Base-by-base conservation (phyloP, 2,329 filamentous ascomycete genomes). In the Endoconidiophora polonica region DNA sequence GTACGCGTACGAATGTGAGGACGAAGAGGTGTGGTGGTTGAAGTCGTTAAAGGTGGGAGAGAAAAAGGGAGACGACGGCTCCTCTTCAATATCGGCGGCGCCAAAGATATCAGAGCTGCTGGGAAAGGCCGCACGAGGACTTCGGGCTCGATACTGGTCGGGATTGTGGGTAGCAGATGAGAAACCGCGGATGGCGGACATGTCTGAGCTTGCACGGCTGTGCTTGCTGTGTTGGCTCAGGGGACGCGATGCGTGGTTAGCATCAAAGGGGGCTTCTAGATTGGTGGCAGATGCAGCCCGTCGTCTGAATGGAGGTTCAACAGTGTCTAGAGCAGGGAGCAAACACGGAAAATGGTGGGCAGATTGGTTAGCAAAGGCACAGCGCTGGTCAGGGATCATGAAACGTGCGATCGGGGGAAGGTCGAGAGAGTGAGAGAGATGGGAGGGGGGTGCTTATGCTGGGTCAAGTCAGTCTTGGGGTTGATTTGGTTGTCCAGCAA, bases 171-270 rank as follows among this genome's bases (percentile, higher is more conserved):
- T 65, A 55, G 71, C 66, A 52, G 68, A 68, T 44, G 69, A 64
- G 56, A 72, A 71, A 52, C 71, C 74, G 54, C 72, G 73, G 52
- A 76, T 65, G 43, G 76, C 63, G 46, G 79, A 81, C 56, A 79
- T 72, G 61, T 86, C 81, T 49, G 81, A 85, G 64, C 79, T 84
- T 50, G 81, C 77, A 56, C 81, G 76, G 59, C 74, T 80, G 63
- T 83, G 78, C 59, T 73, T 83, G 65, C 71, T 80, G 59, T 77
- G 71, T 55, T 77, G 70, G 57, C 74, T 78, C 41, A 74, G 62
- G 44, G 77, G 73, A 56, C 76, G 45, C 26, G 45, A 46, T 22
- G 68, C 49, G 49, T 66, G 68, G 49, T 65, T 61, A 50, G 65
- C 59, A 56, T 77, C 73, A 45, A 46, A 46, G 42, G 68, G 71